Evolutionary conservation across 2,329 filamentous ascomycete genomes (phyloP), one percentile per base, ranked within the genome.

Genomic region (Colletotrichum sp.): DNA sequence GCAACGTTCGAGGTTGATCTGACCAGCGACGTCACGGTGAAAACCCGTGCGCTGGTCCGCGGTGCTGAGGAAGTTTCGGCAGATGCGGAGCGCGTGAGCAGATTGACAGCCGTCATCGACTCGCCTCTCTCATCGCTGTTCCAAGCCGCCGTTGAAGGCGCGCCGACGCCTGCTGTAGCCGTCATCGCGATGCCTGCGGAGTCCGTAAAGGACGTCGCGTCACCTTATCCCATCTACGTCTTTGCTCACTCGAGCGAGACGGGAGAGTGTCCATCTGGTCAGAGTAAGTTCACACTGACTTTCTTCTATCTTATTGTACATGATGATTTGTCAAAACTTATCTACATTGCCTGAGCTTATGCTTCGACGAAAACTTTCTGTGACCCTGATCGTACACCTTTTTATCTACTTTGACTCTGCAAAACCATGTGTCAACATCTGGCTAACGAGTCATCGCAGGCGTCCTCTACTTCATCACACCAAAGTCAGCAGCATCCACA

Each of bases 271-370:
- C 96, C 96, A 30, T 79, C 85, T 78, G 93, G 94, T 86, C 96
- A 99, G 92, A 93, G 96, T 99, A 91, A 95, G 96, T 95, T 64
- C 6, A 49, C 3, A 1, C 30, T 7, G 1, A 32, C 44, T 57
- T 78, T 52, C 55, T 78, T 70, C 30, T 6, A 77, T 74, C 52
- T 77, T 72, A 52, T 67, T 89, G 86, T 90, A 89, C 74, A 94
- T 96, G 96, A 98, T 99, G 96, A 98, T 90, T 86, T 86, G 76
- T 87, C 85, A 87, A 98, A 97, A 95, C 96, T 99, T 99, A 99
- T 98, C 96, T 98, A 99, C 96, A 98, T 99, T 99, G 96, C 95
- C 96, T 96, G 96, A 98, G 94, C 87, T 52, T 88, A 85, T 90
- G 87, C 88, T 82, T 94, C 98, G 96, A 98, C 93, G 96, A 97